Base-by-base conservation (phyloP, 2,329 filamentous ascomycete genomes). In the Colletotrichum aenigma region DNA sequence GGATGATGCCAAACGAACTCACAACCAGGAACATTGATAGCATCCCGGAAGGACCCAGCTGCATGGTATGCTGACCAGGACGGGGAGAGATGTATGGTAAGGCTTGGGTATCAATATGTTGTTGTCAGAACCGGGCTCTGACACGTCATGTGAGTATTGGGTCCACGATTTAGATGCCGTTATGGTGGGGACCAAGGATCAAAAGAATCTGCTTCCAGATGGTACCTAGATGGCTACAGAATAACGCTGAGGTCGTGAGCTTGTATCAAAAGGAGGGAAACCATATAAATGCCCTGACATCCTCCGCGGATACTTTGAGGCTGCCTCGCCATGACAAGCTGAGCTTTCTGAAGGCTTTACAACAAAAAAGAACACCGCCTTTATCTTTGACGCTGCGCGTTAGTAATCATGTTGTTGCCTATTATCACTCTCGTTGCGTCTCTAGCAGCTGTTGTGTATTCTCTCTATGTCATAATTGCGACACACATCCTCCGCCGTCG, bases 401-500 rank as follows among this genome's bases (percentile, higher is more conserved):
- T 38, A 16, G 3, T 68, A 52, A 68, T 52, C 36, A 72, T 72
- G 70, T 38, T 68, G 28, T 26, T 62, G n/a, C 64, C 64, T 28
- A 4, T 48, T 16, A 43, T 72, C 5, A 62, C 70, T 34, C 55
- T 72, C 4, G 26, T 72, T 72, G 70, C 64, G 34, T 68, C 52
- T 9, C 55, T 72, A 12, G 70, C 64, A 52, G 62, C 64, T 10
- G 64, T 72, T 28, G 16, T 61, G 7, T 72, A 72, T n/a, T 36
- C 70, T 10, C 64, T 72, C 4, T 68, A 72, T 48, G 24, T 68
- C n/a, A 72, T 72, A 6, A 21, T 72, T n/a, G 36, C 52, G 3
- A 72, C 70, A 24, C 64, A 72, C 15, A 38, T 72, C 28, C 70
- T 72, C 28, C 70, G 64, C 18, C 70, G 21, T 21, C 70, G 70